Base-by-base conservation (phyloP, 768 basidiomycete species). In the Solioccasus polychromus region DNA sequence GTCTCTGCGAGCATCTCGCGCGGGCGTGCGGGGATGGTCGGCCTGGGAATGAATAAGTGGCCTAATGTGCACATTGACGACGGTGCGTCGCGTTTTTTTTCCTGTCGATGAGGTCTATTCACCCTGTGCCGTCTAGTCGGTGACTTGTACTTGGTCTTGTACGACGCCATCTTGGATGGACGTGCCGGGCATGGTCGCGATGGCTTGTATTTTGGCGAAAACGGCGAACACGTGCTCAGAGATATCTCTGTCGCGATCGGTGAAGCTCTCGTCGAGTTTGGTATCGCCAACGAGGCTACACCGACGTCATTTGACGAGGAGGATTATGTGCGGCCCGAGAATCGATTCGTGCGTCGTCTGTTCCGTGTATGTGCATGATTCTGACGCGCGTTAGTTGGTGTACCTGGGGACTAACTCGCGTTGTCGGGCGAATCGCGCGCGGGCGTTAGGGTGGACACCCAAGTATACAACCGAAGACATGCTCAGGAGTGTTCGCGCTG, bases 11-110 rank as follows among this genome's bases (percentile, higher is more conserved):
- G 73, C 17, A 52, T 82, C 34, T 62, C 55, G 50, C 69, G 82
- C 24, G 72, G 72, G 3, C 69, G 71, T n/a, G 80, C 69, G 0
- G 81, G 79, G 14, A 68, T 79, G 59, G 68, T 83, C 12, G 82
- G 82, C 0, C 47, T 71, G 28, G 83, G 83, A 2, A 68, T 72
- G 53, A 79, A 83, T 45, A 45, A 77, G 5, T 85, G 82, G 84
- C 71, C 75, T 1, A 79, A 78, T 46, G 73, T 83, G 11, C 71
- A 82, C 50, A 71, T 82, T 40, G 63, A 73, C 35, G 79, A 82
- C 23, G 57, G 48, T 52, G 8, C 14, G 41, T 43, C 2, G 4
- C n/a, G n/a, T n/a, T n/a, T n/a, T n/a, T n/a, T n/a, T n/a, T n/a
- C n/a, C n/a, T n/a, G n/a, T n/a, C n/a, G n/a, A n/a, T n/a, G n/a